Conservation (phyloP, 129 eudicot genomes). For the Tagetes patula region DNA sequence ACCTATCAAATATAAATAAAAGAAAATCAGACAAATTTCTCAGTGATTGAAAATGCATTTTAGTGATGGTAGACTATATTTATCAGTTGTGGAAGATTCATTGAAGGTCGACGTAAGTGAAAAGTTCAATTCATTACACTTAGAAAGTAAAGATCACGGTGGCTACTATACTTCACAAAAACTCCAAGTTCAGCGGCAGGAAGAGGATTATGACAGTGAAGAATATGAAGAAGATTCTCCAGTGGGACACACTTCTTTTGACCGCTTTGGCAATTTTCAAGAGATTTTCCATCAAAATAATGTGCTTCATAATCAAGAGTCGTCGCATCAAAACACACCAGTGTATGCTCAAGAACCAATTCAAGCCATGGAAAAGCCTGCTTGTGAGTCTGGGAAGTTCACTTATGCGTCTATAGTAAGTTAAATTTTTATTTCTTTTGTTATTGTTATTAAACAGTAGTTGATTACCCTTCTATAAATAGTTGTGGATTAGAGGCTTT, state of each 20-base stretch:
- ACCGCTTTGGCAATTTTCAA: constrained; percentile 29
- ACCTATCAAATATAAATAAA: not conserved
- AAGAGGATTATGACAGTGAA: constrained; percentile 50
- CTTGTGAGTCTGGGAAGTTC: constrained; percentile 59
- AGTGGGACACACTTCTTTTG: constrained; percentile 43
- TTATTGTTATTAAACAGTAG: not conserved
- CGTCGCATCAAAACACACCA: constrained; percentile 16
- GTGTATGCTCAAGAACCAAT: constrained; percentile 28
- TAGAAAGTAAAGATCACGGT: constrained; percentile 49
- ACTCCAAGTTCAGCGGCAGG: constrained; percentile 36
- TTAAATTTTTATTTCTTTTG: constrained; percentile 16
- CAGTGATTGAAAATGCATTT: not conserved
- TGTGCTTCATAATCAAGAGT: constrained; percentile 21
- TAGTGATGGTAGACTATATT: not conserved
- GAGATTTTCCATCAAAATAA: constrained; percentile 27
- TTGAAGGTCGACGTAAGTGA: constrained; percentile 34
- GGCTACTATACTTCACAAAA: constrained; percentile 59
- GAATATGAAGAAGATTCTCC: constrained; percentile 55
- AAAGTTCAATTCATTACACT: constrained; percentile 40
- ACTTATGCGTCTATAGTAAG: constrained; percentile 88
- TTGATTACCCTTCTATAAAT: not conserved
- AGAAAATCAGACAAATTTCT: not conserved
- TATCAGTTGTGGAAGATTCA: constrained; percentile 28
- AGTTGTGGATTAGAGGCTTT: not conserved
- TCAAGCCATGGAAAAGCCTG: constrained; percentile 54